Percentiles rank a stretch among this genome's conserved stretches.
phyloP scores from a whole-genome alignment of 768 basidiomycete species.

The Tulasnella sp. region DNA sequence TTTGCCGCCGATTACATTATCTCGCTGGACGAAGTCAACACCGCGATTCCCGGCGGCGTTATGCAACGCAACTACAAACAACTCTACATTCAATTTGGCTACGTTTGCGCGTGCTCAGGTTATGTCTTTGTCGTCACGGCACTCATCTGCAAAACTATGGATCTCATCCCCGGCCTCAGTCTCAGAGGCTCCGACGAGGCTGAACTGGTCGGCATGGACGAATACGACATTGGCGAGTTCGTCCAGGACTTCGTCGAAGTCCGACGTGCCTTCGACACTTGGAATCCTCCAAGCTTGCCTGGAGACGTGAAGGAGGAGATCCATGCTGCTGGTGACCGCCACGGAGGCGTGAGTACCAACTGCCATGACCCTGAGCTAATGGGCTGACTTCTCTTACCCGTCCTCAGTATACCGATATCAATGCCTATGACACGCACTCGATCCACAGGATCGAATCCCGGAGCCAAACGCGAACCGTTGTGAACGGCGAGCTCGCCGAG shows the following conservation, averaged over 20 bases:
- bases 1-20: slow-evolving; percentile 58
- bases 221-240: slow-evolving; percentile 36
- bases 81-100: slow-evolving; percentile 63
- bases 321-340: slow-evolving; percentile 17
- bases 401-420: not conserved
- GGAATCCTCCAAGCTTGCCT: slow-evolving; percentile 4
- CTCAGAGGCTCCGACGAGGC: slow-evolving; percentile 43
- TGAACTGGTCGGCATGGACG: slow-evolving; percentile 55
- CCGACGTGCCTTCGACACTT: slow-evolving; percentile 18
- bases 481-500: too few species aligned
- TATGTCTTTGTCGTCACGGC: slow-evolving; percentile 48
- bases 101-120: slow-evolving; percentile 42
- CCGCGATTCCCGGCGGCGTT: slow-evolving; percentile 48
- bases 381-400: not conserved
- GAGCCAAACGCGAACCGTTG: too few species aligned
- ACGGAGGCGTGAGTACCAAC: slow-evolving; percentile 6
- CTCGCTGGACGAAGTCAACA: slow-evolving; percentile 53
- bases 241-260: slow-evolving; percentile 22
- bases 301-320: slow-evolving; percentile 1
- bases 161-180: slow-evolving; percentile 45
- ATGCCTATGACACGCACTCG: not conserved
- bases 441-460: not conserved
- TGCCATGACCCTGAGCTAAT: not conserved
- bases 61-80: slow-evolving; percentile 62
- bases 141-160: slow-evolving; percentile 42